Base-by-base conservation (phyloP, 306 rosid genomes). In the Quercus robur region DNA sequence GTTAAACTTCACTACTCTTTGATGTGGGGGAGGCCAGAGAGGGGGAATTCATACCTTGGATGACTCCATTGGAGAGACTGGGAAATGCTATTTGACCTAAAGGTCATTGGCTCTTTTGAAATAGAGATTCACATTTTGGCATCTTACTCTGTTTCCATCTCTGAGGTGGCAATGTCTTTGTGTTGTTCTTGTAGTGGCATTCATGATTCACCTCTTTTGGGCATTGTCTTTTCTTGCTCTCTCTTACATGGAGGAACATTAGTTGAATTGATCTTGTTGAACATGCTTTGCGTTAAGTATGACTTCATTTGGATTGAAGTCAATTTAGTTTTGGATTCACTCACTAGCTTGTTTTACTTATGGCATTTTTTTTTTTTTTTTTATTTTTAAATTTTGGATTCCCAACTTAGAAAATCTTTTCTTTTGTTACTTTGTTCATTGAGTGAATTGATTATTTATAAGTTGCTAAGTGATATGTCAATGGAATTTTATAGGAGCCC, bases 401-500 rank as follows among this genome's bases (percentile, higher is more conserved):
- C 54, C 54, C 54, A 12, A 49, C 54, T 12, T 49, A 3, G 54
- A 49, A 49, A 49, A 49, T 1, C 17, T 49, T 49, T 49, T 11
- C 54, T 12, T 49, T 49, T 49, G 54, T 49, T 49, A 49, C 54
- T 49, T 49, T 49, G 17, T 49, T 10, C 54, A 1, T 11, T 49
- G 15, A 49, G 54, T 17, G 1, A 10, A 49, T 49, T 49, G 54
- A 49, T 49, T 49, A 49, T 49, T 12, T 49, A 38, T 49, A 49
- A 49, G 15, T 49, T 49, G 17, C 54, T 12, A 49, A 49, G 54
- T 58, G 66, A 58, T 58, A 19, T 12, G 14, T 19, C 20, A 6
- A n/a, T 58, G 66, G 66, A 58, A 64, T 12, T 64, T 79, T 84
- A 73, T 81, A 94, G 98, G 98, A 94, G 84, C 92, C 94, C 25